These are phyloP conservation scores for Postia placenta DNA, from an alignment of 768 basidiomycete species.

Conservation along the genomic window DNA sequence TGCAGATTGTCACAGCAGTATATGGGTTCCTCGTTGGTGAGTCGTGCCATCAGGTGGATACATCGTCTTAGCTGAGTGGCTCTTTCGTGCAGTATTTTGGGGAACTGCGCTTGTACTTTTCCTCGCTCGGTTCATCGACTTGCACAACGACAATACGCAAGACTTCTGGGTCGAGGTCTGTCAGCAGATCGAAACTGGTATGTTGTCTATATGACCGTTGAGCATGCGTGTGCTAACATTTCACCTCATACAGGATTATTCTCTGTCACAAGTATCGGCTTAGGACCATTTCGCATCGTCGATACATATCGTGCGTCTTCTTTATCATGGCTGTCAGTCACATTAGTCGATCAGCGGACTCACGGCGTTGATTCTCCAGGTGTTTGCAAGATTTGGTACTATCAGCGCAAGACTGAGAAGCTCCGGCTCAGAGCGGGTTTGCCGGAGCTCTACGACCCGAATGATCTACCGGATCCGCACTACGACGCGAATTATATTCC, in stretches of 20 bases:
- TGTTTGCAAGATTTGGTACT: conserved; percentile 67
- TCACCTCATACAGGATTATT: conserved; percentile 50
- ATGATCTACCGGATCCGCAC: conserved; percentile 76
- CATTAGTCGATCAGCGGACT: neutral
- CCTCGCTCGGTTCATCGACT: conserved; percentile 59
- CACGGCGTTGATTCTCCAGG: conserved; percentile 33
- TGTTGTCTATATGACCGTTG: conserved; percentile 1
- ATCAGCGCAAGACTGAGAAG: conserved; percentile 53
- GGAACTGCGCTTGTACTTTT: conserved; percentile 80
- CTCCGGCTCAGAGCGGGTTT: conserved; percentile 59
- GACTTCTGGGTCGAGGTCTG: conserved; percentile 80
- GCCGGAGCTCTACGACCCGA: conserved; percentile 62
- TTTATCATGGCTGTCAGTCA: neutral
- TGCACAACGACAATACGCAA: conserved; percentile 62
- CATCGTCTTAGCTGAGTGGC: too few species aligned
- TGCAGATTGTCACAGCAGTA: conserved; percentile 55
- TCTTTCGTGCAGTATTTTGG: conserved; percentile 62
- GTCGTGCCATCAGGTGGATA: conserved; percentile 11
- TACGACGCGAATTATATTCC: conserved; percentile 69
- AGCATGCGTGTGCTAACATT: neutral
- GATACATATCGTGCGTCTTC: conserved; percentile 62
- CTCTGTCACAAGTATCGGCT: conserved; percentile 72
- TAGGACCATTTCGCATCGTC: conserved; percentile 68
- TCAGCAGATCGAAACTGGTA: conserved; percentile 74
- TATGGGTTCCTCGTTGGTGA: conserved; percentile 72